Evolutionary conservation across 352 stramenopile genomes (phyloP), one percentile per base, ranked within the genome.

Genomic region (Globisporangium spinosum): DNA sequence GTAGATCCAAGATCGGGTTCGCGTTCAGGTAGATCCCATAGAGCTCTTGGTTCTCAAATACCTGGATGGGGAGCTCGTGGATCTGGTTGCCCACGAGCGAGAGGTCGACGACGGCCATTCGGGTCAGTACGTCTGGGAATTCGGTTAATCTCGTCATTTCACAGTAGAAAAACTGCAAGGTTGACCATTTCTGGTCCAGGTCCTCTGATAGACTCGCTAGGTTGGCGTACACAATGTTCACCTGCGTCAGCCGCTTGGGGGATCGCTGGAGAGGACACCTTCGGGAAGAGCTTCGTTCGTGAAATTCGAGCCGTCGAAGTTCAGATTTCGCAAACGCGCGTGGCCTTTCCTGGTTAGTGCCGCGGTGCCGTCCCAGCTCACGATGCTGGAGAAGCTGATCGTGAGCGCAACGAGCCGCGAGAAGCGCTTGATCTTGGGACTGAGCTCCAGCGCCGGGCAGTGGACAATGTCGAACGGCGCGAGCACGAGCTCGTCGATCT

Each of bases 371-470:
- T 62, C 47, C 75, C 77, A 85, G 5, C 40, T 60, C 0, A 22
- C 20, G 7, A 87, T 71, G 6, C 68, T 83, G 3, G 75, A 75
- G 43, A 85, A 83, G 58, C 78, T 82, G 32, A 82, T 57, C 45
- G 82, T 81, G 6, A 85, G 29, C 5, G 73, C 61, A 20, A 83
- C 65, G 0, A 87, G 63, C 2, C 67, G 63, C 0, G 58, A 65
- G 58, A 86, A 85, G 3, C 64, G 13, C 0, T 66, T 61, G 8
- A 88, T n/a, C 1, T 62, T 55, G 2, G 59, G 15, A 2, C 69
- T 68, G 6, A 88, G 60, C 29, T 86, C 74, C 1, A 88, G 53
- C 4, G 35, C 45, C 0, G 68, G 56, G 20, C 79, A 88, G 23
- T 89, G 77, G 3, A 73, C 73, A 17, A 87, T 67, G 5, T 77